Evolutionary conservation across 177 flowering plant species (phyloP), one percentile per base, ranked within the genome.

Genomic region (Tripterygium wilfordii): DNA sequence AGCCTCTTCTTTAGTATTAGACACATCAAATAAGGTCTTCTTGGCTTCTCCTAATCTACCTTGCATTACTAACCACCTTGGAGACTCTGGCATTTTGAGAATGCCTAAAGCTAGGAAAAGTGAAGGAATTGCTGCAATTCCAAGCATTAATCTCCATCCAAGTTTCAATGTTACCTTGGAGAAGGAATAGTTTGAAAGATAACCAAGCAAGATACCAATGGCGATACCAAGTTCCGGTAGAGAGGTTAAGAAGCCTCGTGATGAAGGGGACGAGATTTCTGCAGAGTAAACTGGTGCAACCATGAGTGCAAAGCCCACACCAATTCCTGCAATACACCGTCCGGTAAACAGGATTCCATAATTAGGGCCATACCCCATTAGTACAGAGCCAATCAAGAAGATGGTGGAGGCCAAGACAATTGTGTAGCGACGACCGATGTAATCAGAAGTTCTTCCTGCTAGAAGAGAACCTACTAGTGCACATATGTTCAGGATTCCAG

Each of bases 221-320:
- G 70, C 68, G 19, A 79, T 76, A 59, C 73, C 69, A 12, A 76
- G 55, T 43, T 71, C 79, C 0, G 82, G 82, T 5, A 76, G 48
- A 8, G 77, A 69, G 12, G 72, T 65, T 17, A 76, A 48, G 39
- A 71, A 44, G 31, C 79, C 79, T 23, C 79, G 38, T 1, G 45
- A 22, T 0, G 60, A 21, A 0, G 82, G 51, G 0, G 78, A 51
- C 1, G 81, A 62, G 13, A 79, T 61, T 53, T 79, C 77, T 0
- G 81, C 74, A 0, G 80, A 62, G 63, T 78, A 78, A 15, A 78
- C 80, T 0, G 83, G 80, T 0, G 80, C 80, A 4, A 77, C 60
- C 76, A 74, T 59, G n/a, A 77, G 75, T 0, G 79, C 77, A 28
- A 58, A 77, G 13, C 79, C 82, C 1, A 74, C 82, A 13, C 77